Base-by-base conservation (phyloP, 345 rosid species). In the Nasturtium officinale region DNA sequence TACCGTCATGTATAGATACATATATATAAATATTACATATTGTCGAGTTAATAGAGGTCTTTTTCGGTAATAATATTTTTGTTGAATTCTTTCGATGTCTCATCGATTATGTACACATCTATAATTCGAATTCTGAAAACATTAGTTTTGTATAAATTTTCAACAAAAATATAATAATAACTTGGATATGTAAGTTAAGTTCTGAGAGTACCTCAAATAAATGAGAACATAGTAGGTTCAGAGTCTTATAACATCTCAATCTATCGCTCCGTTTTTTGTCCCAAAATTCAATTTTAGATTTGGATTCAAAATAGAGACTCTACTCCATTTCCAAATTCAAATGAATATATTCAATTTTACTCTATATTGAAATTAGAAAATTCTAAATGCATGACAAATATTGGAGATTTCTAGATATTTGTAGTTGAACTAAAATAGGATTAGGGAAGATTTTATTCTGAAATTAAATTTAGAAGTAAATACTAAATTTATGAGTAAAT, bases 21-120 rank as follows among this genome's bases (percentile, higher is more conserved):
- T 0, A 35, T 0, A 35, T 25, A 67, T 54, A 57, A 5, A 29
- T 59, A 7, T 46, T 47, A 59, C 58, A 25, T 46, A 26, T 4
- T 73, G 6, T 74, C 30, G 56, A 73, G 50, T 64, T 26, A 6
- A 48, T 37, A 51, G 32, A 73, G 57, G 58, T 65, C 23, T 65
- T 23, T 38, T 25, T 33, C 37, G 60, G n/a, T 51, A 25, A 38
- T 61, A 66, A 35, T 37, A 3, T 6, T 47, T 47, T 57, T 20
- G 52, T 73, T 73, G 32, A 23, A 47, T 25, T 58, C 15, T 37
- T 57, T 47, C 48, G 8, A 60, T 6, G 9, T 65, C 52, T 47
- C 43, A 57, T 65, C 48, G 32, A 17, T 35, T 17, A 47, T 21
- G 23, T 35, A 16, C 12, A 35, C 28, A 25, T 56, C 5, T 29